Evolutionary conservation across 2,329 filamentous ascomycete species (phyloP).

Genomic region (Trichoderma sp.): DNA sequence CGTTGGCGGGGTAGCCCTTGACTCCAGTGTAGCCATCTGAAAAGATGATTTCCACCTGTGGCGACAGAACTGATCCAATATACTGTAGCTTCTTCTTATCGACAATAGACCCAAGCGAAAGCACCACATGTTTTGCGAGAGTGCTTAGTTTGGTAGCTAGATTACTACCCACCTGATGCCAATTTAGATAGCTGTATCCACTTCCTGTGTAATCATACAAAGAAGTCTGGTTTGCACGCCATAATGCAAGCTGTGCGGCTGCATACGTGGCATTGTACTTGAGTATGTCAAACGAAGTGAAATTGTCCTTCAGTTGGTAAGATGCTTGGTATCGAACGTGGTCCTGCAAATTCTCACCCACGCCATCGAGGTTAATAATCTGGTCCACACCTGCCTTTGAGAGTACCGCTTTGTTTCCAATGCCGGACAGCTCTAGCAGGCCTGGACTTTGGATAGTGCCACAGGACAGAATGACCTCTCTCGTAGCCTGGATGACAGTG

Average conservation of each 20-base stretch:
- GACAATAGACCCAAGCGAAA: slow-evolving; percentile 29
- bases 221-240: not conserved
- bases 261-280: slow-evolving; percentile 12
- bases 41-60: slow-evolving; percentile 5
- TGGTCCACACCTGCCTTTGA: slow-evolving; percentile 36
- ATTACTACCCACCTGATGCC: not conserved
- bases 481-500: slow-evolving; percentile 31
- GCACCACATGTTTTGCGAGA: not conserved
- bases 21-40: slow-evolving; percentile 24
- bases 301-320: slow-evolving; percentile 42
- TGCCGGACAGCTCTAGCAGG: slow-evolving; percentile 47
- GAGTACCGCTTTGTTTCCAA: slow-evolving; percentile 41
- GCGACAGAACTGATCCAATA: not conserved
- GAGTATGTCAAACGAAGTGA: slow-evolving; percentile 34
- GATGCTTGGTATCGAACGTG: slow-evolving; percentile 31
- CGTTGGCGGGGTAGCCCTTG: slow-evolving; percentile 43
- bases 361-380: slow-evolving; percentile 39
- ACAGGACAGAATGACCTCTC: slow-evolving; percentile 47
- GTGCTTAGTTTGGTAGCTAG: not conserved
- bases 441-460: slow-evolving; percentile 47
- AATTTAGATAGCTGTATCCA: slow-evolving; percentile 1
- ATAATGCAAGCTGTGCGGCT: slow-evolving; percentile 8
- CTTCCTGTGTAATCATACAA: not conserved
- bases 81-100: slow-evolving; percentile 24
- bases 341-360: slow-evolving; percentile 46